phyloP scores from a whole-genome alignment of 306 rosid genomes.

The Quercus ilex region DNA sequence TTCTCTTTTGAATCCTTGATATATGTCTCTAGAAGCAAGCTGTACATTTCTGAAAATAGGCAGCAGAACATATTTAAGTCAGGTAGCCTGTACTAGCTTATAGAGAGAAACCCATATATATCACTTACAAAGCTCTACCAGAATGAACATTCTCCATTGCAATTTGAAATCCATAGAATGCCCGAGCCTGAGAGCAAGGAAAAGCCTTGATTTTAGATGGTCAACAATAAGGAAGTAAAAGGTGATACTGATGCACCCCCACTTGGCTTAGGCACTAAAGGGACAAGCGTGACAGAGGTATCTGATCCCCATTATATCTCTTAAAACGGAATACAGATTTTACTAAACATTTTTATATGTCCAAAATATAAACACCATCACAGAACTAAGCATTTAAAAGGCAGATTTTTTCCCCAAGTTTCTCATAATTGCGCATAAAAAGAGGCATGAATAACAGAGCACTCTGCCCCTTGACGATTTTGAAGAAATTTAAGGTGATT shows the following conservation, averaged over 20 bases:
- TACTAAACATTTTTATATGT: not conserved
- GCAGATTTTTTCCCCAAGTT: not conserved
- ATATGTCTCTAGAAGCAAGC: conserved; percentile 84
- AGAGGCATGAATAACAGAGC: not conserved
- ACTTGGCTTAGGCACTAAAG: not conserved
- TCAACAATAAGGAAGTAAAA: conserved; percentile 10
- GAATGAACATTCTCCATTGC: conserved; percentile 96
- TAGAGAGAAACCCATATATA: conserved; percentile 10
- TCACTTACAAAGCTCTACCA: conserved; percentile 43
- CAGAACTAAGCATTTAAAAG: not conserved
- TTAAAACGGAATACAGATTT: not conserved
- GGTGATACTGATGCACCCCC: not conserved
- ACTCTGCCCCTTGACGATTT: not conserved
- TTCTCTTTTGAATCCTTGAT: conserved; percentile 87
- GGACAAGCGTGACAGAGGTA: not conserved
- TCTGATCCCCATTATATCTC: not conserved
- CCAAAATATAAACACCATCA: not conserved
- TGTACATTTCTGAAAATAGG: conserved; percentile 74
- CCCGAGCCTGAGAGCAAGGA: conserved; percentile 63
- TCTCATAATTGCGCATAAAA: not conserved
- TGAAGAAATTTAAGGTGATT: not conserved
- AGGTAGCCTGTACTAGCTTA: conserved; percentile 19
- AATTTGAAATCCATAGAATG: conserved; percentile 90
- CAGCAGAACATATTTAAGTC: conserved; percentile 21
- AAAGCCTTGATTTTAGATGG: conserved; percentile 24